Base-by-base conservation (phyloP, 192 early-diverging fungal species). In the Gryganskiella cystojenkinii region DNA sequence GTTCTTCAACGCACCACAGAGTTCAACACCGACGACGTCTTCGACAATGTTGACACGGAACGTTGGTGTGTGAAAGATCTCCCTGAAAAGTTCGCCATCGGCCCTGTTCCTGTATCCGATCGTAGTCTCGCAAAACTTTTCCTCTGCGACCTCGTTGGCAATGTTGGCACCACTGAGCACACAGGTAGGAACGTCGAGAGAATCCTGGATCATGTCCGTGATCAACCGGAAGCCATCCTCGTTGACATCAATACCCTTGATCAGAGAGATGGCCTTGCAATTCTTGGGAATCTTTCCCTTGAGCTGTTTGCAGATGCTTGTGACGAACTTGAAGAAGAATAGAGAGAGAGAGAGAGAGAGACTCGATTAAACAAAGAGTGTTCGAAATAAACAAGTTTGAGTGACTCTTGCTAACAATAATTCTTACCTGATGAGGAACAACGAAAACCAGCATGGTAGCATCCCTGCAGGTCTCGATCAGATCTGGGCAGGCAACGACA, bases 1-100 rank as follows among this genome's bases (percentile, higher is more conserved):
- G 87, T 99, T 99, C 85, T 99, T 99, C 35, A 99, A 81, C 10
- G 98, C 98, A 46, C 98, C 98, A 82, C 96, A 99, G 34, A 99
- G 85, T 85, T 99, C 96, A 31, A 97, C 95, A 56, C 95, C 98
- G 64, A 91, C 87, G 2, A 95, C 91, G 74, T 99, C 98, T 52
- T 90, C 71, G 34, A 95, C 88, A 55, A 92, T 90, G 64, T 88
- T 88, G 81, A 99, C 92, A 49, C 88, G 88, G 86, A 98, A 99
- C 70, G 96, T 94, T 14, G 87, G 85, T 9, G 94, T 95, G 79
- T 97, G 84, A 81, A 99, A 96, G 44, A 96, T 79, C 61, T 89
- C 85, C 51, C 89, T 75, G 82, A 93, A 98, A 42, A 92, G 58
- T 40, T 91, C 81, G 34, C 92, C 98, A 66, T 98, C 94, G 42